These are phyloP conservation scores for Saccharomycopsis oosterbeekiorum DNA, from an alignment of 805 yeast genomes.

Conservation along the genomic window DNA sequence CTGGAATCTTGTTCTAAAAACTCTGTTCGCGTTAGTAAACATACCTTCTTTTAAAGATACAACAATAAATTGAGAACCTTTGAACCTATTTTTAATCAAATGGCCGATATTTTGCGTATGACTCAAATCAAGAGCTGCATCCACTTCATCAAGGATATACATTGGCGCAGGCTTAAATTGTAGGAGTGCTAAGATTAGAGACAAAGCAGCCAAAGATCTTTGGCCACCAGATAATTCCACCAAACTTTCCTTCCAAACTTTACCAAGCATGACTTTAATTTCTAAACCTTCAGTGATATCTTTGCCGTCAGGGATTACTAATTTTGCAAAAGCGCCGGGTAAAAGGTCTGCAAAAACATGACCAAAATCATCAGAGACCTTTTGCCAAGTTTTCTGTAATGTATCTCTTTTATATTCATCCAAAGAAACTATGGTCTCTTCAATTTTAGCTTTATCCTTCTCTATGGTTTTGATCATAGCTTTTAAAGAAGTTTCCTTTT, in stretches of 20 bases:
- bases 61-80: slow-evolving; percentile 92
- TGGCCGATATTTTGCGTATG: slow-evolving; percentile 98
- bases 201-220: slow-evolving; percentile 84
- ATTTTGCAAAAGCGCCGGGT: slow-evolving; percentile 83
- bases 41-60: slow-evolving; percentile 96
- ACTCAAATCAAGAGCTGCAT: slow-evolving; percentile 93
- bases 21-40: slow-evolving; percentile 94
- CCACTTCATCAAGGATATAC: slow-evolving; percentile 96
- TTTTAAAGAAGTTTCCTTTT: slow-evolving; percentile 67
- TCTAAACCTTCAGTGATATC: slow-evolving; percentile 87
- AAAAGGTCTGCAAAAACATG: slow-evolving; percentile 76
- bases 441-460: slow-evolving; percentile 81
- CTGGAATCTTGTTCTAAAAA: slow-evolving; percentile 87
- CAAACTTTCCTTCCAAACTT: slow-evolving; percentile 90
- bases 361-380: slow-evolving; percentile 86
- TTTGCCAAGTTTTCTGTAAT: slow-evolving; percentile 71
- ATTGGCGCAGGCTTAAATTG: slow-evolving; percentile 98
- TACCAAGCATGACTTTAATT: slow-evolving; percentile 81
- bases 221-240: slow-evolving; percentile 97
- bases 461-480: slow-evolving; percentile 80
- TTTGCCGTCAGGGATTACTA: slow-evolving; percentile 69
- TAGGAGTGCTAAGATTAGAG: slow-evolving; percentile 81
- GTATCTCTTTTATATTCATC: slow-evolving; percentile 82
- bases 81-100: slow-evolving; percentile 86
- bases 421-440: slow-evolving; percentile 72